phyloP scores from a whole-genome alignment of 176 grass and related monocot species.

The Bonia amplexicaulis region DNA sequence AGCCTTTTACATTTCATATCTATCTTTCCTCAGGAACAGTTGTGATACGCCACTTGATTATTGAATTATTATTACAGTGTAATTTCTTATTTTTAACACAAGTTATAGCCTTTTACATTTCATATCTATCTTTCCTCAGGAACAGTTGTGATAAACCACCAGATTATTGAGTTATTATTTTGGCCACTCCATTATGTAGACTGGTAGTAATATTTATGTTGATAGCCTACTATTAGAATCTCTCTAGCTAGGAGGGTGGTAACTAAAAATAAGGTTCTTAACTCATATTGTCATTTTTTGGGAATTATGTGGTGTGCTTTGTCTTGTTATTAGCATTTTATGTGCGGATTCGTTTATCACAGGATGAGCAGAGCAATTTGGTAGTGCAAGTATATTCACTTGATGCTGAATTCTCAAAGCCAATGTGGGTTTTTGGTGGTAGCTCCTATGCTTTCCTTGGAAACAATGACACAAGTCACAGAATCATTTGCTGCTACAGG shows the following conservation, averaged over 20 bases:
- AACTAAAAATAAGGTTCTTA: conserved; percentile 2
- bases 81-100: background rate
- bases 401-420: conserved; percentile 84
- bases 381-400: conserved; percentile 56
- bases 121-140: background rate
- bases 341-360: conserved; percentile 8
- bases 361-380: conserved; percentile 68
- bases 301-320: background rate
- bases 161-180: background rate
- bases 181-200: background rate
- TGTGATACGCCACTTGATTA: conserved; percentile 5
- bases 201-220: background rate
- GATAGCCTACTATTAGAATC: background rate
- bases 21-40: background rate
- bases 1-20: background rate
- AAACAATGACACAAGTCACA: conserved; percentile 28
- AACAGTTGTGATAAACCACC: conserved; percentile 15
- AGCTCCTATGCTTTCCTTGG: conserved; percentile 84
- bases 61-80: background rate
- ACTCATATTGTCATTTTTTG: background rate
- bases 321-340: conserved; percentile 6
- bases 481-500: conserved; percentile 83
- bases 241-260: background rate
- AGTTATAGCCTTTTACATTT: background rate
- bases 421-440: conserved; percentile 85